A percentile compares a stretch with the other conserved stretches of the same genome.
Evolutionary conservation across 1,284 basidiomycete species (phyloP).

Genomic region (Irpex sp.): DNA sequence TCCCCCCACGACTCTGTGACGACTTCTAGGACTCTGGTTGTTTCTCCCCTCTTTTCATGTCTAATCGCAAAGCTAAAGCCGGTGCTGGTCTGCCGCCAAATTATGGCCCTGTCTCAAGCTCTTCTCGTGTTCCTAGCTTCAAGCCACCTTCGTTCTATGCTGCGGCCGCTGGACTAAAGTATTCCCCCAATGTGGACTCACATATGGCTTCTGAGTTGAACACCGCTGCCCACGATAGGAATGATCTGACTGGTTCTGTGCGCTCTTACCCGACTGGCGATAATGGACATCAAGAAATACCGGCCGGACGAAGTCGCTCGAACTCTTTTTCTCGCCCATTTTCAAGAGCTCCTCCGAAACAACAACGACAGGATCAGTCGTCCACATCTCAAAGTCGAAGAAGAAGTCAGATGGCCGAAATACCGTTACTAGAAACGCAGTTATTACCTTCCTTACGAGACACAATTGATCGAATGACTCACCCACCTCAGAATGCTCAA

Average conservation of each 20-base stretch:
- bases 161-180: constrained; percentile 46
- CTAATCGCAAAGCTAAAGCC: not conserved
- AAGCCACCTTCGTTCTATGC: constrained; percentile 65
- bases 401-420: constrained; percentile 43
- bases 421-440: constrained; percentile 57
- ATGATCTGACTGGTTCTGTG: not conserved
- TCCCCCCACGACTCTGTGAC: not conserved
- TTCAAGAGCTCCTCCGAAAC: constrained; percentile 12
- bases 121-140: constrained; percentile 31
- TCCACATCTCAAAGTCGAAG: constrained; percentile 27
- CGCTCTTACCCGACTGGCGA: constrained; percentile 6
- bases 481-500: constrained; percentile 13
- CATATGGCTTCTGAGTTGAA: not conserved
- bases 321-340: constrained; percentile 17
- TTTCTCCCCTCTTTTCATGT: not conserved
- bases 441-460: constrained; percentile 65
- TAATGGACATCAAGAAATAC: not conserved
- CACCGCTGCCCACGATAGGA: not conserved
- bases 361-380: constrained; percentile 16
- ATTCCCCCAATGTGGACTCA: not conserved
- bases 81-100: not conserved
- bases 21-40: not conserved
- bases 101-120: not conserved
- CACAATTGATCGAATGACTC: constrained; percentile 69
- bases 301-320: constrained; percentile 17